Conservation (phyloP, 2,329 filamentous ascomycete species). For the Ambrosiella xylebori region DNA sequence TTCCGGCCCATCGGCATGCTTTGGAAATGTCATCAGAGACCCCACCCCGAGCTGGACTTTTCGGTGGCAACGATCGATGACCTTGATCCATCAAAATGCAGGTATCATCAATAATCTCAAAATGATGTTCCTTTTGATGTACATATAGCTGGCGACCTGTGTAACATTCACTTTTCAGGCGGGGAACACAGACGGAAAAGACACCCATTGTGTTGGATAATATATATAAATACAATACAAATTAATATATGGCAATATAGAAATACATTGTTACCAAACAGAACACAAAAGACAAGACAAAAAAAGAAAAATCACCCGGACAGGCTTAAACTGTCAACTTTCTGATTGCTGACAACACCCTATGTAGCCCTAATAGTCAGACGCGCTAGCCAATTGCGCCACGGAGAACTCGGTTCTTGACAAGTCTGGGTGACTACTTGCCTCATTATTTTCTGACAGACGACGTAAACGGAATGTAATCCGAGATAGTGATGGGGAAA, state of each 20-base stretch:
- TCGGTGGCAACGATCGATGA: too few relatives aligned
- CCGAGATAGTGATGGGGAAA: not conserved
- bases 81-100: too few relatives aligned
- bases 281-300: not conserved
- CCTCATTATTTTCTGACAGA: too few relatives aligned
- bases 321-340: not conserved
- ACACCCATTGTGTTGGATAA: not conserved
- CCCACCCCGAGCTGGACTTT: too few relatives aligned
- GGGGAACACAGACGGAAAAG: not conserved
- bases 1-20: too few relatives aligned
- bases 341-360: not conserved
- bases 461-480: not conserved
- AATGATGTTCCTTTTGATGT: too few relatives aligned
- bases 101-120: too few relatives aligned
- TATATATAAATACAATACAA: not conserved
- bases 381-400: conserved; percentile 40
- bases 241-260: not conserved
- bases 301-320: not conserved
- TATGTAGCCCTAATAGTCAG: conserved; percentile 31
- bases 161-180: too few relatives aligned
- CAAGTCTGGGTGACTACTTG: too few relatives aligned
- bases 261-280: not conserved
- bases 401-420: conserved; percentile 18
- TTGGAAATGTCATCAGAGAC: too few relatives aligned
- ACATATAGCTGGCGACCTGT: too few relatives aligned